phyloP scores from a whole-genome alignment of 768 basidiomycete species.

The Suillus subluteus region DNA sequence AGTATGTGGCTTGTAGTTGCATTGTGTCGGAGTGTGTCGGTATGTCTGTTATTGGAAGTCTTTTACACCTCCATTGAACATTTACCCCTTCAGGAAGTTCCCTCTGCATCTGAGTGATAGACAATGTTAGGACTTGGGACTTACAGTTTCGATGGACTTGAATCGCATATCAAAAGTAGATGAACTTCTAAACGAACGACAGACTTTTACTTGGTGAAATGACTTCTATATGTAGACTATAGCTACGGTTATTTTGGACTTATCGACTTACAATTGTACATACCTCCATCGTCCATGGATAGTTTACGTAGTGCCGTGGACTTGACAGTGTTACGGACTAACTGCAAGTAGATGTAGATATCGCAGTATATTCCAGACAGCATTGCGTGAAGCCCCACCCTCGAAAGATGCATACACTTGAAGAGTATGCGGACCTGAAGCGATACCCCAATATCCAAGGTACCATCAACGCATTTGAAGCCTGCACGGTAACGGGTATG shows the following conservation, averaged over 20 bases:
- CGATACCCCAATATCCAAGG: not conserved
- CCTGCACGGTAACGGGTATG: not conserved
- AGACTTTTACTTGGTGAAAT: not conserved
- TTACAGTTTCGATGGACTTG: not conserved
- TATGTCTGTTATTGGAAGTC: not conserved
- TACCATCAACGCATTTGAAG: not conserved
- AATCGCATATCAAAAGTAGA: not conserved
- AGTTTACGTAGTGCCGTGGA: not conserved
- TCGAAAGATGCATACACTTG: not conserved
- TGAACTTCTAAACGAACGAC: not conserved
- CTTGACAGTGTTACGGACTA: not conserved
- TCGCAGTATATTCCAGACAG: not conserved
- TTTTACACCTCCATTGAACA: not conserved
- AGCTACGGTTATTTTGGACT: not conserved
- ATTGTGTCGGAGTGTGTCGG: not conserved
- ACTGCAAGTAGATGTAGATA: not conserved
- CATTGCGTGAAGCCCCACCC: not conserved
- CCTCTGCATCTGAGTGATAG: not conserved
- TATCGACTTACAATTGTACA: not conserved
- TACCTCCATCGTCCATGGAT: not conserved
- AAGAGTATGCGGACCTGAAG: not conserved
- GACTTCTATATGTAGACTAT: not conserved
- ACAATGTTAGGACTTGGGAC: not conserved
- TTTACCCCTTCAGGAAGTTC: not conserved
- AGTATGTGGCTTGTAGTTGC: slow-evolving; percentile 10